These are phyloP conservation scores for Fusarium incarnatum DNA, from an alignment of 2,329 filamentous ascomycete species.

Conservation along the genomic window DNA sequence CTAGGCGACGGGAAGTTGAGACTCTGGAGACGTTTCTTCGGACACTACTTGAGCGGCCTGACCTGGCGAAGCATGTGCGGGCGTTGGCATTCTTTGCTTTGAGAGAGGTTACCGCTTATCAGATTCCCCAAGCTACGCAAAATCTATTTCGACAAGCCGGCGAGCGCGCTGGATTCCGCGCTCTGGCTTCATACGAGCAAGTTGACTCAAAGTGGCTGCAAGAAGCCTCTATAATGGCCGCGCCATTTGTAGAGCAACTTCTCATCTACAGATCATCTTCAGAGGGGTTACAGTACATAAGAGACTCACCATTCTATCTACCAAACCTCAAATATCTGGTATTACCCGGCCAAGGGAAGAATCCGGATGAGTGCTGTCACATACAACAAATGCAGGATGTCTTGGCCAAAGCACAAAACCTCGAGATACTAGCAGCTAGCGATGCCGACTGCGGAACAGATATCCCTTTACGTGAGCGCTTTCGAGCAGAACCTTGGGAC, in stretches of 20 bases:
- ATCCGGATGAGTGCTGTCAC: conserved; percentile 44
- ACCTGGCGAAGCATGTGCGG: conserved; percentile 43
- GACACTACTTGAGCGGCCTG: conserved; percentile 41
- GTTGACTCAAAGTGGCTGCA: conserved; percentile 47
- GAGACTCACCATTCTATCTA: conserved; percentile 44
- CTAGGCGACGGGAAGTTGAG: conserved; percentile 32
- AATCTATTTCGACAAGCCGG: conserved; percentile 45
- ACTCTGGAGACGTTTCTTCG: conserved; percentile 41
- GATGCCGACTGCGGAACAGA: conserved; percentile 45
- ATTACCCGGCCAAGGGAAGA: conserved; percentile 40
- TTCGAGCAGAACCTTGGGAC: conserved; percentile 44
- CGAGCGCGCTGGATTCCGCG: conserved; percentile 43
- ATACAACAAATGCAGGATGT: conserved; percentile 49
- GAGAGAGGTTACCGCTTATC: conserved; percentile 19
- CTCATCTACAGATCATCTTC: conserved; percentile 46
- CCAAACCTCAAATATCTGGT: conserved; percentile 47
- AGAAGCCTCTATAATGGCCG: conserved; percentile 47
- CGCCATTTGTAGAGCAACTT: conserved; percentile 44
- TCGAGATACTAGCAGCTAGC: conserved; percentile 42
- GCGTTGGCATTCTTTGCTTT: conserved; percentile 44
- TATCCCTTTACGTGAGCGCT: conserved; percentile 44
- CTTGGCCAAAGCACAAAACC: conserved; percentile 43
- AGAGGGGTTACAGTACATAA: conserved; percentile 44
- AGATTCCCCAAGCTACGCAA: conserved; percentile 35
- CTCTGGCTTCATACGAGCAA: conserved; percentile 39